phyloP scores from a whole-genome alignment of 2,329 filamentous ascomycete species.

The Harringtonia lauricola region DNA sequence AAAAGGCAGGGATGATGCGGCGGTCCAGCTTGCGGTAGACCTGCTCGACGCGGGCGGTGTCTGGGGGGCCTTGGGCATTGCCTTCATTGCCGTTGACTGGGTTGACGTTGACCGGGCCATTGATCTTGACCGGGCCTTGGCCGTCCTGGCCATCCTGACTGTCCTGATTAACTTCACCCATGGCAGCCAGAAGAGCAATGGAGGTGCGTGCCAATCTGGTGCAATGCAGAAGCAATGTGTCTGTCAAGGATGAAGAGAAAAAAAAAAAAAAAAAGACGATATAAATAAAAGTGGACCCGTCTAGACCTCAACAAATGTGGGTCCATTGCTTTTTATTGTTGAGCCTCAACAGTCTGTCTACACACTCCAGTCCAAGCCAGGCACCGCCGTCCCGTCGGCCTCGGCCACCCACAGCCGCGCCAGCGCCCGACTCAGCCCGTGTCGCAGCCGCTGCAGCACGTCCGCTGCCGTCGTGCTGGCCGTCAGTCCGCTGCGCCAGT shows the following conservation, averaged over 20 bases:
- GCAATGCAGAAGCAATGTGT: neutral
- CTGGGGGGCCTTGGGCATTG: slow-evolving; percentile 5
- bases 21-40: slow-evolving; percentile 47
- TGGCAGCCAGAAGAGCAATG: slow-evolving; percentile 41
- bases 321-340: too few species aligned
- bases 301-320: too few species aligned
- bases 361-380: neutral
- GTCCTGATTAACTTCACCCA: too few species aligned
- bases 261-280: neutral
- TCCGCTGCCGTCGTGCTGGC: slow-evolving; percentile 52
- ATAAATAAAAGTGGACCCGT: too few species aligned
- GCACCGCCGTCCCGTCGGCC: slow-evolving; percentile 31
- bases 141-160: too few species aligned
- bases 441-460: slow-evolving; percentile 59
- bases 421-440: slow-evolving; percentile 65
- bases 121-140: too few species aligned
- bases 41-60: slow-evolving; percentile 38
- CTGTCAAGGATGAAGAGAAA: too few species aligned
- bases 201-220: slow-evolving; percentile 35
- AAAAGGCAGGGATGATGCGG: slow-evolving; percentile 66
- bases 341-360: too few species aligned
- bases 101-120: too few species aligned
- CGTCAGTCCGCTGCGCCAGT: slow-evolving; percentile 41
- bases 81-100: too few species aligned
- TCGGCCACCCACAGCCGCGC: slow-evolving; percentile 58